A percentile compares a stretch with the other conserved stretches of the same genome.
Evolutionary conservation across 345 rosid genomes (phyloP).

Genomic region (Corchorus olitorius): DNA sequence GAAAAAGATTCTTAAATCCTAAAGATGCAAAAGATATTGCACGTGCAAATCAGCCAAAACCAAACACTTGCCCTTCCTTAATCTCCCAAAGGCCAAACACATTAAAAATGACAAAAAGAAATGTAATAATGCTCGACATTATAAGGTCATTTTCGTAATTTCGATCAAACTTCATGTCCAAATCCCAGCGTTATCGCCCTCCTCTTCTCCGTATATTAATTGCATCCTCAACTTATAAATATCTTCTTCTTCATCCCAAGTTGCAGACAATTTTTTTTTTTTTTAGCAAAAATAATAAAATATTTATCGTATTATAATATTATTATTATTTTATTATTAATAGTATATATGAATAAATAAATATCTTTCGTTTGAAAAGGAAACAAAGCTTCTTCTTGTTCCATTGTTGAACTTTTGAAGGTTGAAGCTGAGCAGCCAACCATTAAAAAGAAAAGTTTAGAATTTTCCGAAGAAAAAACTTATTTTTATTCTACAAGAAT

Average conservation of each 20-base stretch:
- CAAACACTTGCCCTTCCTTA: not conserved
- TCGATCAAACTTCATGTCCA: not conserved
- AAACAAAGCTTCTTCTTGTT: not conserved
- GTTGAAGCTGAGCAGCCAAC: no score
- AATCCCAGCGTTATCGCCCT: not conserved
- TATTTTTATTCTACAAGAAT: not conserved
- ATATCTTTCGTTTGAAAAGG: no score
- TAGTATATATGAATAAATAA: no score
- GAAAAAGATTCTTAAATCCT: not conserved
- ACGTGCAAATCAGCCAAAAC: not conserved
- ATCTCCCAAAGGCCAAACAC: not conserved
- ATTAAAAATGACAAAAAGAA: no score
- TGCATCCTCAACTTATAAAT: not conserved
- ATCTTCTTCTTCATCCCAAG: not conserved
- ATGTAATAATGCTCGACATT: no score
- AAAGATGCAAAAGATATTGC: not conserved
- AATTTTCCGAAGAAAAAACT: not conserved
- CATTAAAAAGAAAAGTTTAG: not conserved
- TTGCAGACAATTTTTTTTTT: not conserved
- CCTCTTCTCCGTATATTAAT: no score
- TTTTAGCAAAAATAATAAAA: not conserved
- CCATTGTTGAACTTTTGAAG: no score
- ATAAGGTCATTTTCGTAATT: not conserved
- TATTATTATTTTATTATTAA: no score
- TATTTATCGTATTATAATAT: no score